Conservation (phyloP, 2,329 filamentous ascomycete genomes). For the Cercospora citrullina region DNA sequence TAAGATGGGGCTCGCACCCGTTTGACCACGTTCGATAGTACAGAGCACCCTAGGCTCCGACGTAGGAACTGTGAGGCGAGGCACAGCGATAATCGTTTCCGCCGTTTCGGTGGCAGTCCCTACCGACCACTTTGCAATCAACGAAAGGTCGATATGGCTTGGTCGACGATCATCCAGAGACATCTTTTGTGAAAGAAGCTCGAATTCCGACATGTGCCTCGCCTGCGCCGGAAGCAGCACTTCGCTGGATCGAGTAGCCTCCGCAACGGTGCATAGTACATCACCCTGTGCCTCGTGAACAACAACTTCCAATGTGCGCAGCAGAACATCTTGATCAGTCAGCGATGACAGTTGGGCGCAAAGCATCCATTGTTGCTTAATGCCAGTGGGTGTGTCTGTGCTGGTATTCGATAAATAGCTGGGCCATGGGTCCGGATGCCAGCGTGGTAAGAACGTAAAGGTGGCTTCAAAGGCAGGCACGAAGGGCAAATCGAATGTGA, state of each 20-base stretch:
- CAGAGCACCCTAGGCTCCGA: constrained; percentile 82
- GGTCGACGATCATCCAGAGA: constrained; percentile 80
- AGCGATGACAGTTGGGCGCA: constrained; percentile 73
- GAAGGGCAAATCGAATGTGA: constrained; percentile 68
- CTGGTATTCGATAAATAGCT: constrained; percentile 68
- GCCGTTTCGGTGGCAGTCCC: constrained; percentile 41
- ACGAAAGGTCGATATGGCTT: constrained; percentile 70
- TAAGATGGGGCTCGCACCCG: constrained; percentile 42
- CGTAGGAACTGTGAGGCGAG: constrained; percentile 75
- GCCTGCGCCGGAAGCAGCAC: constrained; percentile 20
- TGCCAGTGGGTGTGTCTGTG: constrained; percentile 52
- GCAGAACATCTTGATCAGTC: constrained; percentile 61
- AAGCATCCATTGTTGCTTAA: constrained; percentile 80
- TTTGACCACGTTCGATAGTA: constrained; percentile 37
- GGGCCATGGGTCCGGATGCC: constrained; percentile 80
- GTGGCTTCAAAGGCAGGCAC: constrained; percentile 87
- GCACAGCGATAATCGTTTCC: constrained; percentile 70
- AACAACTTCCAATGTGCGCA: constrained; percentile 66
- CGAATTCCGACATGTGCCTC: constrained; percentile 27
- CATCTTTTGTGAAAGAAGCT: constrained; percentile 69
- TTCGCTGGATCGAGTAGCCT: constrained; percentile 15
- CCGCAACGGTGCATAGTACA: constrained; percentile 55
- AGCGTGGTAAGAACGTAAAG: constrained; percentile 78
- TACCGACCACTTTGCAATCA: constrained; percentile 77
- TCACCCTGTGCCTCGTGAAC: constrained; percentile 63